phyloP scores from a whole-genome alignment of 768 basidiomycete species.

The Naganishia antarctica region DNA sequence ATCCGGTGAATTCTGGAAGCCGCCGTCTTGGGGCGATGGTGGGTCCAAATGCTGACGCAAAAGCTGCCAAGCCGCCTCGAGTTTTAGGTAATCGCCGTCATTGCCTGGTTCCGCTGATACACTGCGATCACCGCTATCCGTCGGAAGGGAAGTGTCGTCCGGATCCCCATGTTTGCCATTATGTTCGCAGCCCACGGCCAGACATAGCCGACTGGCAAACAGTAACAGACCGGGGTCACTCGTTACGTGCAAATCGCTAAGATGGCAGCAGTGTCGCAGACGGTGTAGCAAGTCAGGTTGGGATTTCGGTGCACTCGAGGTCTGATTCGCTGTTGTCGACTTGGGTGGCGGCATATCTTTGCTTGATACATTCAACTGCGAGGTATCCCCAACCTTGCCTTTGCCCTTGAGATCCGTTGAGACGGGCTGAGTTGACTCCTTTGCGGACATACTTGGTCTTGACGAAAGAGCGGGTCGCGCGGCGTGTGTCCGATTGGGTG shows the following conservation, averaged over 20 bases:
- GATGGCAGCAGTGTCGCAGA: slow-evolving; percentile 45
- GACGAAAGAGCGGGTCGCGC: slow-evolving; percentile 14
- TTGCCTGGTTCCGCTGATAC: slow-evolving; percentile 26
- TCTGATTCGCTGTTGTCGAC: not conserved
- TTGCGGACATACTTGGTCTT: slow-evolving; percentile 9
- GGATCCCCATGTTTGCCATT: slow-evolving; percentile 35
- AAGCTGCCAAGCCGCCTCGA: slow-evolving; percentile 43
- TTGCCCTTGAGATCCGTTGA: slow-evolving; percentile 9
- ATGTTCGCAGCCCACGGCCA: slow-evolving; percentile 41
- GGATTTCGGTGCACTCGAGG: not conserved
- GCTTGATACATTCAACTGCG: slow-evolving; percentile 3
- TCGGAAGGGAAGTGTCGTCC: not conserved
- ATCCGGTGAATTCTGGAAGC: not conserved
- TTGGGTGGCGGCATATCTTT: not conserved
- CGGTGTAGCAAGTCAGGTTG: slow-evolving; percentile 45
- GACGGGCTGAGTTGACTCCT: not conserved
- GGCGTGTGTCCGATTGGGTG: not conserved
- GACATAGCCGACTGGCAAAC: slow-evolving; percentile 46
- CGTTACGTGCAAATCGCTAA: slow-evolving; percentile 45
- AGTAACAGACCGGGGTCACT: slow-evolving; percentile 46
- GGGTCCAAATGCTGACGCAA: slow-evolving; percentile 40
- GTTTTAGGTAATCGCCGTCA: slow-evolving; percentile 31
- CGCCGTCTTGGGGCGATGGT: not conserved
- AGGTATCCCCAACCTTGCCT: not conserved
- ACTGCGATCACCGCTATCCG: not conserved